These are phyloP conservation scores for Verticillium longisporum DNA, from an alignment of 2,329 filamentous ascomycete genomes.

Conservation along the genomic window DNA sequence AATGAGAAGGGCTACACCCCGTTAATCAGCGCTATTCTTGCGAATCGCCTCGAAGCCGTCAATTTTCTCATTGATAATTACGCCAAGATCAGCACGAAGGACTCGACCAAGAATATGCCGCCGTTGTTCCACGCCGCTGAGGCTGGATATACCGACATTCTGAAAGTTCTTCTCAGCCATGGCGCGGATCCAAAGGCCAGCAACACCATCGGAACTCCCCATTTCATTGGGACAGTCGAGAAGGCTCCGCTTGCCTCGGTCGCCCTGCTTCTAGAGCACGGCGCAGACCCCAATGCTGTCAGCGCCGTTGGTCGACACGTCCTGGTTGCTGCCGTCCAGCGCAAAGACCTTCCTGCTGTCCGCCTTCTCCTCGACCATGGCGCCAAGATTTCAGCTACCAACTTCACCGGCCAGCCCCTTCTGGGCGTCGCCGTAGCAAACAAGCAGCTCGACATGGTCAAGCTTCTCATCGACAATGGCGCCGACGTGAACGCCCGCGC, in stretches of 20 bases:
- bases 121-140: conserved; percentile 25
- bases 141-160: conserved; percentile 18
- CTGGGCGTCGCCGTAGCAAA: conserved; percentile 19
- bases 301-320: conserved; percentile 17
- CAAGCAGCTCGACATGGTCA: conserved; percentile 10
- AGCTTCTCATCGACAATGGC: conserved; percentile 10
- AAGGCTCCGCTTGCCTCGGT: conserved; percentile 19
- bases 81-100: conserved; percentile 17
- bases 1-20: conserved; percentile 24
- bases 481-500: conserved; percentile 10
- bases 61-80: conserved; percentile 23
- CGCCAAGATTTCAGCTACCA: conserved; percentile 21
- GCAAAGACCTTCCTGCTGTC: conserved; percentile 12
- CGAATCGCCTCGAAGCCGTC: conserved; percentile 19
- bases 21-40: conserved; percentile 21
- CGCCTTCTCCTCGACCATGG: conserved; percentile 22
- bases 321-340: conserved; percentile 19
- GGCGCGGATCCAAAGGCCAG: conserved; percentile 23
- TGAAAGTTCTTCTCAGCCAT: conserved; percentile 18
- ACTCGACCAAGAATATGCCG: conserved; percentile 14
- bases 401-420: conserved; percentile 19
- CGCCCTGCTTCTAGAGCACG: conserved; percentile 20
- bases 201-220: conserved; percentile 18
- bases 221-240: conserved; percentile 21
- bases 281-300: conserved; percentile 20